These are phyloP conservation scores for Macrolepiota dolichaula DNA, from an alignment of 768 basidiomycete species.

Conservation along the genomic window DNA sequence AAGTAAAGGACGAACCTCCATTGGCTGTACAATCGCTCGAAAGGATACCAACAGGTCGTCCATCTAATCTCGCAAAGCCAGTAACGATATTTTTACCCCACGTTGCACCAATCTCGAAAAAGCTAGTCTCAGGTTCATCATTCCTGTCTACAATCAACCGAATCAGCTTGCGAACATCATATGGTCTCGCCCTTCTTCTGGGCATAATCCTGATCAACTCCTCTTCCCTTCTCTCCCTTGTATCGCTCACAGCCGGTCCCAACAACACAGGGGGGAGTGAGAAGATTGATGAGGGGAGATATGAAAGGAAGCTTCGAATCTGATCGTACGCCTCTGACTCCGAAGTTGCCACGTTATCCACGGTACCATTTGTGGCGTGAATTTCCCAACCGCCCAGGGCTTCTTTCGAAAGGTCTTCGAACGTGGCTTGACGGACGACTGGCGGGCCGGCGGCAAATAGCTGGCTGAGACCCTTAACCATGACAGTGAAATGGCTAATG, in stretches of 20 bases:
- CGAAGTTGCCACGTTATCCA: conserved; percentile 33
- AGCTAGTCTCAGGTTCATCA: conserved; percentile 17
- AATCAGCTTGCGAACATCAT: conserved; percentile 34
- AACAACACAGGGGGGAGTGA: conserved; percentile 25
- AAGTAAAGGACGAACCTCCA: conserved; percentile 24
- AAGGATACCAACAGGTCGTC: conserved; percentile 31
- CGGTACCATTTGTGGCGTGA: conserved; percentile 32
- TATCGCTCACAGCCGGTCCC: conserved; percentile 17
- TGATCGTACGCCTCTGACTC: conserved; percentile 34
- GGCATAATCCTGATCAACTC: conserved; percentile 34
- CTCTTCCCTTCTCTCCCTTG: conserved; percentile 28
- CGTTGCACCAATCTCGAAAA: conserved; percentile 35
- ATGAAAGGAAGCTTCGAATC: conserved; percentile 33
- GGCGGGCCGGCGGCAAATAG: conserved; percentile 33
- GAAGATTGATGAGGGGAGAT: conserved; percentile 38
- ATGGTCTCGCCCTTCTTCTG: conserved; percentile 29
- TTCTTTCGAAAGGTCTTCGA: conserved; percentile 32
- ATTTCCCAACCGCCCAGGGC: conserved; percentile 34
- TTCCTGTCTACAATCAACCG: conserved; percentile 28
- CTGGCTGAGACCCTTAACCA: conserved; percentile 37
- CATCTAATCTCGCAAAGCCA: conserved; percentile 34
- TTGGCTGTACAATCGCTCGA: conserved; percentile 36
- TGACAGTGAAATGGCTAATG: conserved; percentile 37
- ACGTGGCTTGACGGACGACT: conserved; percentile 34
- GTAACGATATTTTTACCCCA: conserved; percentile 37